Base-by-base conservation (phyloP, 331 rosid species). In the Arachis monticola region DNA sequence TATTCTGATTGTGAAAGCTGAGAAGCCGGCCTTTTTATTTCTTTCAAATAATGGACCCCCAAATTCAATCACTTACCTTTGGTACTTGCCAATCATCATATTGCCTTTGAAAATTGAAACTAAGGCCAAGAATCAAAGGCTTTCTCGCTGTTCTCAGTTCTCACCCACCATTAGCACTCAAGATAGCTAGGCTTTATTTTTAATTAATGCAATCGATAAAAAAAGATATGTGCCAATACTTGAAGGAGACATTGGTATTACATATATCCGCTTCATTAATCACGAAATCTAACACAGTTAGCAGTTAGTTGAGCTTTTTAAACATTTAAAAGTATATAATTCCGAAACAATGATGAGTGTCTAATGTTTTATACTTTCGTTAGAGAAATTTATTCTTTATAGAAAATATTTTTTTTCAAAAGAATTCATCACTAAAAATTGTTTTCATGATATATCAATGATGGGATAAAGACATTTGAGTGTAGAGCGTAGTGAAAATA, bases 101-200 rank as follows among this genome's bases (percentile, higher is more conserved):
- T 9, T 31, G 51, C 48, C 41, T 59, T 52, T 22, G 73, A 67
- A 42, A 80, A 48, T 52, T 22, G 73, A 67, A 42, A 78, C 45
- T 57, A 71, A 51, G 5, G 77, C 60, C 76, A 72, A 50, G 42
- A 64, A 27, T 53, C 14, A 59, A 30, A 70, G 40, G 30, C 48
- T 17, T 10, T 45, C 1, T 14, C 8, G 11, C 5, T 7, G 32
- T 74, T 65, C 69, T 74, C 67, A 74, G 32, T 74, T 65, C 69
- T 74, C 67, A 74, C 83, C 79, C 77, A 70, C 83, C 45, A 66
- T 62, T 40, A 2, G 69, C 8, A 12, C 69, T 68, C 6, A 27
- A 27, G 30, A 27, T 27, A 27, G 30, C 30, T 27, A 27, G 30
- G 30, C 30, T 27, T 27, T 27, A 27, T 27, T 27, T 27, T 27